Evolutionary conservation across 225 moss, liverwort and hornwort genomes (phyloP).

Genomic region (Bryoerythrophyllum caledonicum): DNA sequence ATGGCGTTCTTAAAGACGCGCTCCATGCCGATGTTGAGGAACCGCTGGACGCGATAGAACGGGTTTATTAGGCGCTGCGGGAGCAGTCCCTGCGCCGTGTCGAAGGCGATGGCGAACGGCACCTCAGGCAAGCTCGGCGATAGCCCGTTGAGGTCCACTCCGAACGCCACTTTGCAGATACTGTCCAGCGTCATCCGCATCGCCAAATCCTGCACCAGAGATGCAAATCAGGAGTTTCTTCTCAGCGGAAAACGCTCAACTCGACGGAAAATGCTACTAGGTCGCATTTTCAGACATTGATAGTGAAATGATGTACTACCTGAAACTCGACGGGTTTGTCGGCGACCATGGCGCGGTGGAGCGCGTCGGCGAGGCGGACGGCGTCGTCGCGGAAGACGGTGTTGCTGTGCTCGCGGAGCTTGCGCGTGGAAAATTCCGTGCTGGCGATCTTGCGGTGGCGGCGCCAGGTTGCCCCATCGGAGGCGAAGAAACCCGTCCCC

Average conservation of each 20-base stretch:
- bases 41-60: conserved; percentile 51
- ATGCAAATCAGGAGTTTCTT: too few species aligned
- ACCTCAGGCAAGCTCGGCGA: conserved; percentile 57
- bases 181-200: conserved; percentile 78
- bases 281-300: too few species aligned
- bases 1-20: conserved; percentile 27
- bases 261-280: too few species aligned
- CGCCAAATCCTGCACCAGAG: conserved; percentile 34
- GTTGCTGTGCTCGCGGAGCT: conserved; percentile 80
- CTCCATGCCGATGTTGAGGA: conserved; percentile 65
- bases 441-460: conserved; percentile 80
- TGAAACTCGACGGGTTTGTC: conserved; percentile 37
- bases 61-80: conserved; percentile 42
- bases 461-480: conserved; percentile 64
- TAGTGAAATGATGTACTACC: conserved; percentile 12
- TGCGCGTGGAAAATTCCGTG: conserved; percentile 76
- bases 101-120: conserved; percentile 78
- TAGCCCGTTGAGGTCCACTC: conserved; percentile 68
- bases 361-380: conserved; percentile 28
- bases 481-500: conserved; percentile 61
- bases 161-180: conserved; percentile 87
- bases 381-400: conserved; percentile 60
- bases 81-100: conserved; percentile 47
- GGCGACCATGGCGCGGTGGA: conserved; percentile 28
- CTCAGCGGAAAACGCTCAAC: too few species aligned